Base-by-base conservation (phyloP, 768 basidiomycete species). In the Termitomyces heimii region DNA sequence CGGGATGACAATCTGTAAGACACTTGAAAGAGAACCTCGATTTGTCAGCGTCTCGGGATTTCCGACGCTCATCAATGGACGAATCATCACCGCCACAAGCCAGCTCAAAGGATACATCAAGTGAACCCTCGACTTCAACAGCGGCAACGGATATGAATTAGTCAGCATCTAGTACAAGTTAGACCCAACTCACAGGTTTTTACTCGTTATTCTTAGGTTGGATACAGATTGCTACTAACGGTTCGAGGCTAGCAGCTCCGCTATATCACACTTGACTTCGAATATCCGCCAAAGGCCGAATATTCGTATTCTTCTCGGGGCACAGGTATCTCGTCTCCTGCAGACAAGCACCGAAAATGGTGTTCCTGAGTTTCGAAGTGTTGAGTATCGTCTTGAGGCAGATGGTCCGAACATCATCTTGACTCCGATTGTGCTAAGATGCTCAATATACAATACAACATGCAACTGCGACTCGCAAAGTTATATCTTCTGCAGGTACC, bases 401-500 rank as follows among this genome's bases (percentile, higher is more conserved):
- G 60, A 31, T 43, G 53, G 29, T 53, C 39, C 20, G n/a, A 29
- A 39, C 16, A 20, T 29, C 32, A 40, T 37, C 22, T 55, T 32
- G n/a, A n/a, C n/a, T 22, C 31, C 9, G 13, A 7, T 42, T 8
- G 18, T 39, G n/a, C 39, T 48, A 50, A 66, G 35, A 55, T 57
- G 43, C 16, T 5, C 53, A 28, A 13, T 32, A 60, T 56, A 56
- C 55, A 28, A 53, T 56, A 10, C 45, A 52, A 31, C 50, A 47
- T 29, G 28, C 68, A 1, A 65, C 46, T 1, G 73, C 72, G 1
- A 57, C 35, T n/a, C 67, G 69, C 31, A 74, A 75, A 58, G 62
- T 75, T 39, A 71, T 75, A 29, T 58, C 74, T 9, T 70, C 74
- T 5, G 71, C 71, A 12, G 74, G 74, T 3, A 49, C 67, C 9